These are phyloP conservation scores for Lasiosphaeria miniovina DNA, from an alignment of 495 filamentous ascomycete species.

Conservation along the genomic window DNA sequence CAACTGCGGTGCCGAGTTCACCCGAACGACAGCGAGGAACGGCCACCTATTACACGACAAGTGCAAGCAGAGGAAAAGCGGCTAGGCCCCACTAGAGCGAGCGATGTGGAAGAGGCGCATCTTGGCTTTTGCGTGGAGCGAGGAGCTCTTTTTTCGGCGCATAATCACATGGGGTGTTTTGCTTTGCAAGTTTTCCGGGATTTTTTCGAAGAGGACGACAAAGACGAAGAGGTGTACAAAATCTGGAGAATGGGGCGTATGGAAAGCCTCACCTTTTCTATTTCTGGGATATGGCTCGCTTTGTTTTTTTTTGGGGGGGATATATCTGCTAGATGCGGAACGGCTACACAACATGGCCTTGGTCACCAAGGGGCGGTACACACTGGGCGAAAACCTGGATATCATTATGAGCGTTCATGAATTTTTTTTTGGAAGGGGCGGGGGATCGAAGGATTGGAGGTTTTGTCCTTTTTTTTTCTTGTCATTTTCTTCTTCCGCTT, in stretches of 20 bases:
- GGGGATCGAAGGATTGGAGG: background rate
- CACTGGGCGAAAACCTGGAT: background rate
- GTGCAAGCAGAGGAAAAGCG: constrained; percentile 64
- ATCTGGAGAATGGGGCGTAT: background rate
- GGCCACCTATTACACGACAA: constrained; percentile 87
- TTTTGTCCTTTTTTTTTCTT: background rate
- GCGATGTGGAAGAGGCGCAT: background rate
- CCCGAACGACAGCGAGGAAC: constrained; percentile 84
- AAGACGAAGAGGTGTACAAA: constrained; percentile 1
- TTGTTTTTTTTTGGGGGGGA: background rate
- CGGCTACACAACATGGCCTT: background rate
- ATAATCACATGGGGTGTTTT: background rate
- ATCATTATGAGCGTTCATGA: constrained; percentile 5
- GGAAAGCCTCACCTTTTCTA: background rate
- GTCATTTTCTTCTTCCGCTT: background rate
- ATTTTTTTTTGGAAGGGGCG: background rate
- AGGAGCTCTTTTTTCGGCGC: background rate
- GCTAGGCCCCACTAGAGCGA: constrained; percentile 12
- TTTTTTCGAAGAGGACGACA: background rate
- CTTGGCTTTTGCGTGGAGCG: background rate
- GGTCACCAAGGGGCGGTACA: background rate
- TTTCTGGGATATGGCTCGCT: background rate
- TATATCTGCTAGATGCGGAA: constrained; percentile 1
- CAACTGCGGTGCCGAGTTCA: constrained; percentile 87
- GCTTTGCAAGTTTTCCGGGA: background rate